Evolutionary conservation across 176 grass and related monocot genomes (phyloP), one percentile per base, ranked within the genome.

Genomic region (Hordeum marinum): DNA sequence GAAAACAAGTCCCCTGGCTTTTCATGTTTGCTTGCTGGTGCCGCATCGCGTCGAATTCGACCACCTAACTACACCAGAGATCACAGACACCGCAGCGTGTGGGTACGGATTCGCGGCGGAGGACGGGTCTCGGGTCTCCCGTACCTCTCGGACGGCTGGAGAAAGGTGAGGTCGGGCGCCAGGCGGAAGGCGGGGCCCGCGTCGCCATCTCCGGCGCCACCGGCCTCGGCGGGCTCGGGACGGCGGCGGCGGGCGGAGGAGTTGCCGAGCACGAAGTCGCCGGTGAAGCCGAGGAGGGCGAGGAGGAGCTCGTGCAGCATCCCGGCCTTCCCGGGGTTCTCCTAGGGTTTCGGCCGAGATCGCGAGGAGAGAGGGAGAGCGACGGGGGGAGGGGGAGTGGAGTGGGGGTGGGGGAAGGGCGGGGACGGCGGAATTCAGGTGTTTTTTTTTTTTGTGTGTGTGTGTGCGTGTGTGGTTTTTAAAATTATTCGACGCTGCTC

Each of bases 291-390:
- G 21, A 95, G 84, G 41, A 98, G 96, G 74, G 93, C 89, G 63
- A 95, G 89, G 77, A 98, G 88, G 65, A 98, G 78, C 83, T 98
- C 96, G 89, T 95, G 96, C 27, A 98, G 93, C 96, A 98, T 98
- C 85, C 48, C 77, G 21, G 8, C 45, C 1, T 75, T 37, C 34
- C 10, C 32, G 80, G 66, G 77, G 45, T 68, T 85, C 82, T 37
- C 25, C 84, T 90, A 90, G 89, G 89, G 89, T 84, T 90, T 75
- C 79, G 7, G 14, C 55, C 55, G 57, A 59, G 84, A 79, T 70
- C 69, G 34, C 64, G 32, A 42, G 55, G 64, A 6, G 64, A 25
- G 11, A 1, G 41, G 13, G 14, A 2, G 46, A 29, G 17, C 37
- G 25, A 35, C 0, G 8, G 9, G 31, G 6, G 11, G 40, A 4